A percentile compares a stretch with the other conserved stretches of the same genome.
phyloP scores from a whole-genome alignment of 352 stramenopile genomes.

The Phytophthora cactorum region DNA sequence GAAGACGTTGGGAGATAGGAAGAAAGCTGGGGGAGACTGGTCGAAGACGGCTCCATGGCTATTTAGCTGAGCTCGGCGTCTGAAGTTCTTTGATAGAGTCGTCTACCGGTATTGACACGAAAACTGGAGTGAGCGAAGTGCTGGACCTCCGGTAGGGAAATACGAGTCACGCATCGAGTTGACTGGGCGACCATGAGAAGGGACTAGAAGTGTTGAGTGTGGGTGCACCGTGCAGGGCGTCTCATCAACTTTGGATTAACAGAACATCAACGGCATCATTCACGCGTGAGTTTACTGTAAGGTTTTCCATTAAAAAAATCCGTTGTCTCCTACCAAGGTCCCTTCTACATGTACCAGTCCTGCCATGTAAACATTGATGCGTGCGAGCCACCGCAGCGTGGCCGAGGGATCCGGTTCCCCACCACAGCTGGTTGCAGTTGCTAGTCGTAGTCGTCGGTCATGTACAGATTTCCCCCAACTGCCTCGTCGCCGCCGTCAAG shows the following conservation, averaged over 20 bases:
- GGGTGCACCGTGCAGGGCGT: constrained; percentile 12
- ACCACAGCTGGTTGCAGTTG: constrained; percentile 34
- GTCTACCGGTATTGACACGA: not conserved
- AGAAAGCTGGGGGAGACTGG: constrained; percentile 26
- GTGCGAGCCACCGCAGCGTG: constrained; percentile 16
- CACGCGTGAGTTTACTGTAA: constrained; percentile 24
- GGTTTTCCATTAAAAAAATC: not conserved
- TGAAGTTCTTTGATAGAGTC: constrained; percentile 1
- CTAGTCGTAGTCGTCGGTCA: constrained; percentile 13
- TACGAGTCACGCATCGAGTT: constrained; percentile 28
- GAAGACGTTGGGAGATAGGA: constrained; percentile 27
- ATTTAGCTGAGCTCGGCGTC: not conserved
- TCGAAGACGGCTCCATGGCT: constrained; percentile 19
- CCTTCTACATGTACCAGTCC: constrained; percentile 5
- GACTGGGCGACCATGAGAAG: constrained; percentile 27
- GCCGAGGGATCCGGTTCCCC: constrained; percentile 18
- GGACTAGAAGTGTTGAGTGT: constrained; percentile 4
- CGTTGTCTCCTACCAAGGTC: constrained; percentile 9
- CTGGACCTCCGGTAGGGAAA: constrained; percentile 10
- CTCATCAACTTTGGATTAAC: constrained; percentile 23
- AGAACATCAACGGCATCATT: constrained; percentile 10
- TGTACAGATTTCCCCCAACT: constrained; percentile 17
- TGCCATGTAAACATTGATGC: constrained; percentile 29
- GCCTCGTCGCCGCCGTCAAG: constrained; percentile 31
- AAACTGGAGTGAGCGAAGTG: constrained; percentile 23